Evolutionary conservation across 345 rosid genomes (phyloP), one percentile per base, ranked within the genome.

Genomic region (Camelina laxa): DNA sequence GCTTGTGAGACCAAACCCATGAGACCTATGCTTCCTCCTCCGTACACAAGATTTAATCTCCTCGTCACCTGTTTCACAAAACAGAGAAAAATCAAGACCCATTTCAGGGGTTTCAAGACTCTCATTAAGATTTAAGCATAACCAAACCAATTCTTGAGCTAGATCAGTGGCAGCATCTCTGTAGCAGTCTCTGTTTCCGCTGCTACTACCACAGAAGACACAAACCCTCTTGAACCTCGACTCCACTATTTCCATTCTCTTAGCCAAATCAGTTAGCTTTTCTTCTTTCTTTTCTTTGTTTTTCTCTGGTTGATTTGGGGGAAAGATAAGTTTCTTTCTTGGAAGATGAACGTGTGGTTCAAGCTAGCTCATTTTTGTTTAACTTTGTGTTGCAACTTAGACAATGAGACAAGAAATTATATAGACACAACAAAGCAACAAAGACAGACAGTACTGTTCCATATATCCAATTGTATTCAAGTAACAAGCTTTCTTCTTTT

Each of bases 1-100:
- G 89, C 88, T 75, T 84, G 89, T 19, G 98, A 87, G 71, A 94
- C 91, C 81, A 90, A 79, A 70, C 98, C 98, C 98, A 94, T 94
- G 15, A 94, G 84, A 48, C 96, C 98, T 77, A 88, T 84, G 61
- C 98, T 93, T 16, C 98, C 98, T 67, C 98, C 98, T 41, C 97
- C 98, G 69, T 91, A 94, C 31, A 94, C 97, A 74, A 94, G 97
- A 75, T 88, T 89, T 80, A 90, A 58, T 72, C 88, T 86, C 70
- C 81, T 94, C 20, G 69, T 82, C 57, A 94, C 88, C 98, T 91
- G 50, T 42, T 70, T 24, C 41, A 22, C 4, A 22, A 61, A 35
- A 9, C 61, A 54, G 11, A 13, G 12, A 17, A 41, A 30, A 63
- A 33, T 69, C 48, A 70, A 65, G 49, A 72, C 22, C 49, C 39